Evolutionary conservation across 2,329 filamentous ascomycete genomes (phyloP), one percentile per base, ranked within the genome.

Genomic region (Cladophialophora bantiana): DNA sequence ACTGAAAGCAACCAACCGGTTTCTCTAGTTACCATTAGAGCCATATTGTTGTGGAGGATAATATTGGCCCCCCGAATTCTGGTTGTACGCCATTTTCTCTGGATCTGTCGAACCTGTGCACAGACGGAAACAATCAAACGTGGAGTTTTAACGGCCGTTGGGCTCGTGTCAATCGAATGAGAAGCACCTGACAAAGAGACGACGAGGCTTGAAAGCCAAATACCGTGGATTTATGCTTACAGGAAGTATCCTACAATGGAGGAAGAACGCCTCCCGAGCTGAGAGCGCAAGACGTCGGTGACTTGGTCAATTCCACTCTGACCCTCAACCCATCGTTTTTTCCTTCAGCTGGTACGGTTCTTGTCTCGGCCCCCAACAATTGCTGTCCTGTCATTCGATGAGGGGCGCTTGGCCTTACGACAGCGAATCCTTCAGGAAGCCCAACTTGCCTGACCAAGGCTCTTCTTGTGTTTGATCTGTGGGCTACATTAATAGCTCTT

Each of bases 21-120:
- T 32, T 48, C 26, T 54, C 59, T 55, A 15, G 5, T 50, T 26
- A 62, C 59, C 52, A 34, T 48, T 62, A 3, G 55, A 42, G n/a
- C 50, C 59, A 56, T 62, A 62, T 48, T 56, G 50, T 20, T 62
- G 59, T 31, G 45, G 59, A 7, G 55, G 35, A 12, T 48, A 48
- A 13, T 62, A 62, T 6, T 55, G 40, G 18, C 50, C 59, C 10
- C 59, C 40, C 18, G 50, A 20, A 48, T 48, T 52, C 40, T 55
- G 50, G 31, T 62, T 56, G 36, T 62, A 62, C 36, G 59, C 50
- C 59, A 62, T 62, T 15, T 6, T 62, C 6, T 26, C 18, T 50
- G 45, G 38, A 26, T 26, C 10, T 26, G 45, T 26, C 7, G 45
- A 50, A 10, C 20, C 18, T 10, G 13, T 9, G 2, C 26, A 3